Percentiles rank a stretch among this genome's conserved stretches.
Evolutionary conservation across 495 filamentous ascomycete genomes (phyloP).

Genomic region (Penicillium canariense): DNA sequence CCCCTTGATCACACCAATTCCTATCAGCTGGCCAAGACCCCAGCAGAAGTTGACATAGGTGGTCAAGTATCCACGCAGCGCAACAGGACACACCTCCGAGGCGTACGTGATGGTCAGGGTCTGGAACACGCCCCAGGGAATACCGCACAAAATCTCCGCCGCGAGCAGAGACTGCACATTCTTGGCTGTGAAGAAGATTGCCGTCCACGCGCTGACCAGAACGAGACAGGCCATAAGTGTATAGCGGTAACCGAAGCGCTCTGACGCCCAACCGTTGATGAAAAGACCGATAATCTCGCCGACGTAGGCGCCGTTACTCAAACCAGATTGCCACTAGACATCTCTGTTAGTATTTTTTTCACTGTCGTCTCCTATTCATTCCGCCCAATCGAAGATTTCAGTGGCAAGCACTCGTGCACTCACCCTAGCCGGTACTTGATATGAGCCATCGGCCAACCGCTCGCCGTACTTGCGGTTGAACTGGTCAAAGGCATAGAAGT

Average conservation of each 20-base stretch:
- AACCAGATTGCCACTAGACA: conserved; percentile 67
- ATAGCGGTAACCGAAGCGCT: conserved; percentile 70
- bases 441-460: conserved; percentile 51
- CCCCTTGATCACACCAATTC: conserved; percentile 66
- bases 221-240: conserved; percentile 68
- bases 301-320: conserved; percentile 64
- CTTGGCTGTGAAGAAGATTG: conserved; percentile 75
- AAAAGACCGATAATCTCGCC: conserved; percentile 76
- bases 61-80: conserved; percentile 69
- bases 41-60: conserved; percentile 84
- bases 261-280: conserved; percentile 74
- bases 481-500: conserved; percentile 46
- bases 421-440: conserved; percentile 62
- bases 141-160: conserved; percentile 73
- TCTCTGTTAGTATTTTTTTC: background rate
- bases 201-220: conserved; percentile 64
- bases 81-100: conserved; percentile 73
- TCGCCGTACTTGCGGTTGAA: conserved; percentile 73
- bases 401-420: conserved; percentile 1
- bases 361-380: too few relatives aligned
- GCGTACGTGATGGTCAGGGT: conserved; percentile 78
- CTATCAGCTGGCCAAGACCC: conserved; percentile 75
- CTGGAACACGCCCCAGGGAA: conserved; percentile 82
- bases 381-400: background rate
- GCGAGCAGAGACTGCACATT: conserved; percentile 66